Base-by-base conservation (phyloP, 768 basidiomycete species). In the Cyclocybe cylindracea region DNA sequence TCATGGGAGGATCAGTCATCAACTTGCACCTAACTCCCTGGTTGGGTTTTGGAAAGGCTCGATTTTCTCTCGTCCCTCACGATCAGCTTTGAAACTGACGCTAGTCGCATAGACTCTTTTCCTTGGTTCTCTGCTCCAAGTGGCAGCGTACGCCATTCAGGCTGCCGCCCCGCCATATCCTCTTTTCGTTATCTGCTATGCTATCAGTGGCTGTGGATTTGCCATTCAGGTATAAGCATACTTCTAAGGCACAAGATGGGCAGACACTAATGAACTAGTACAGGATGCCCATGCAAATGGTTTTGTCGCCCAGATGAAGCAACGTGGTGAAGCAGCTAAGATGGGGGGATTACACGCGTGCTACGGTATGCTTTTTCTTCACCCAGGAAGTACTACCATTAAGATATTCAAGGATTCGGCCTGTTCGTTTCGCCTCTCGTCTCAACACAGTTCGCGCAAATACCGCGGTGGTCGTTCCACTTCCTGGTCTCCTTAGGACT, bases 401-500 rank as follows among this genome's bases (percentile, higher is more conserved):
- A 92, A 93, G 2, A 75, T 94, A 14, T 80, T 87, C 0, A 78
- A 89, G 87, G 88, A 14, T 69, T 78, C 0, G 88, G 88, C 1
- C 87, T 87, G 2, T 70, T 89, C 8, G 72, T 72, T 7, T 67
- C 91, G 0, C 93, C 94, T 2, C 76, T 95, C 11, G 82, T 87
- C 0, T 79, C 92, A 0, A 95, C 94, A 0, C 88, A 92, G 50
- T 94, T 95, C 56, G 75, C 89, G 0, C 80, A 83, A 50, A 59
- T 81, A 18, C 65, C 56, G 0, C 77, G 71, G 32, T 94, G 91
- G 92, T 88, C 85, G 1, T 86, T 88, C 64, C 87, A 93, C 64
- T 94, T 85, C 61, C 74, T 93, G 7, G 72, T 71, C 1, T 90
- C 89, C 0, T 67, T 93, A 0, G 86, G 82, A 1, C 56, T 94